Evolutionary conservation across 768 basidiomycete species (phyloP).

Genomic region (Boletus patriciae): DNA sequence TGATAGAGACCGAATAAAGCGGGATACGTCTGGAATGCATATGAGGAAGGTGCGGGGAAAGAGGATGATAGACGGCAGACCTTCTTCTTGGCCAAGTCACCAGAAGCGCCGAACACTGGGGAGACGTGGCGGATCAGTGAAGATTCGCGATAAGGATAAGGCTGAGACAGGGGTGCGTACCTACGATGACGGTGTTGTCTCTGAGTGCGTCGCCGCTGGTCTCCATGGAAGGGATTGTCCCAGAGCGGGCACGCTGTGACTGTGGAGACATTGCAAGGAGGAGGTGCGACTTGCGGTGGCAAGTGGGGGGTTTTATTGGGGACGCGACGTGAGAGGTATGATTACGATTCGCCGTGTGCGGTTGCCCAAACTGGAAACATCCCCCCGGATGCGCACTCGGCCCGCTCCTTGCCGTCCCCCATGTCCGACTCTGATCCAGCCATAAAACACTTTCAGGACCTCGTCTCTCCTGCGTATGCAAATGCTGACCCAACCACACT

Average conservation of each 20-base stretch:
- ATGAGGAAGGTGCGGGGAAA: constrained; percentile 41
- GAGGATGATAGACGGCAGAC: constrained; percentile 37
- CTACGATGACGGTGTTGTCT: constrained; percentile 88
- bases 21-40: constrained; percentile 74
- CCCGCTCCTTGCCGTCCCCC: constrained; percentile 10
- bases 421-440: constrained; percentile 46
- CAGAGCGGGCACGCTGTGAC: constrained; percentile 62
- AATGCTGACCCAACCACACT: constrained; percentile 41
- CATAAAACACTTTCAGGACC: constrained; percentile 61
- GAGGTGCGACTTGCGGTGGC: not conserved
- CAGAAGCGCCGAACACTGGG: constrained; percentile 90
- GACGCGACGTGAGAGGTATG: constrained; percentile 24
- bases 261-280: constrained; percentile 22
- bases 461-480: constrained; percentile 55
- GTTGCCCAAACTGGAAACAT: constrained; percentile 5
- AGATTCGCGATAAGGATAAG: constrained; percentile 6
- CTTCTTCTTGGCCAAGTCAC: constrained; percentile 99
- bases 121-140: constrained; percentile 11
- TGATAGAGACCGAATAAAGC: constrained; percentile 90
- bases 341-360: constrained; percentile 16
- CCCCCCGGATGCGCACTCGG: not conserved
- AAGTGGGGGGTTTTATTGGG: constrained; percentile 17
- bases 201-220: constrained; percentile 65
- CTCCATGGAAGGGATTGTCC: constrained; percentile 91
- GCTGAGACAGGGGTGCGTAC: constrained; percentile 43